Evolutionary conservation across 2,329 filamentous ascomycete genomes (phyloP).

Genomic region (Arthrobotrys pseudoclavata): DNA sequence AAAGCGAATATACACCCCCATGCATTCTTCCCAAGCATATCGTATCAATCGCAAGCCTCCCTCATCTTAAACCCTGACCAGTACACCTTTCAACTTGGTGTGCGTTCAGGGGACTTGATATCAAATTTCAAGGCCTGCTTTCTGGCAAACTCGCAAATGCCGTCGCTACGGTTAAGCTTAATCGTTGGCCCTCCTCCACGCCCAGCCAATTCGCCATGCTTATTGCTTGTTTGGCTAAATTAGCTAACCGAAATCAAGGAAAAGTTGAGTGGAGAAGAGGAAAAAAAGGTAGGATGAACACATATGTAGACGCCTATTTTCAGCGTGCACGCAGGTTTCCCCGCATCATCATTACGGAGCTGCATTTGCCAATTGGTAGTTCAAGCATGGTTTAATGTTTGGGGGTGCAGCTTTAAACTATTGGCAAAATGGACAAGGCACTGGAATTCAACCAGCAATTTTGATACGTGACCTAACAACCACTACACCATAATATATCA

Average conservation of each 20-base stretch:
- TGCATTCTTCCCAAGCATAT: not conserved
- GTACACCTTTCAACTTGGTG: not conserved
- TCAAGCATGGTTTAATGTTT: not conserved
- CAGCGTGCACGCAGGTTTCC: not conserved
- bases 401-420: not conserved
- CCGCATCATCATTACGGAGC: slow-evolving; percentile 12
- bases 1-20: slow-evolving; percentile 1
- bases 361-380: slow-evolving; percentile 16
- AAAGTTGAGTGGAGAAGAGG: slow-evolving; percentile 22
- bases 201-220: not conserved
- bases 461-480: slow-evolving; percentile 14
- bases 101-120: slow-evolving; percentile 12
- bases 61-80: slow-evolving; percentile 24
- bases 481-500: slow-evolving; percentile 22
- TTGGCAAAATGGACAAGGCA: slow-evolving; percentile 5
- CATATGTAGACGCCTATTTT: slow-evolving; percentile 24
- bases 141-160: slow-evolving; percentile 29
- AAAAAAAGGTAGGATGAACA: not conserved
- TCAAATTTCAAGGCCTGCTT: slow-evolving; percentile 16
- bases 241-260: slow-evolving; percentile 59
- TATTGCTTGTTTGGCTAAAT: slow-evolving; percentile 51
- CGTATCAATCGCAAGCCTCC: slow-evolving; percentile 10
- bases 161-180: slow-evolving; percentile 59
- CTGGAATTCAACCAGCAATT: slow-evolving; percentile 57
- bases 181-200: slow-evolving; percentile 16